Base-by-base conservation (phyloP, 768 basidiomycete species). In the Lentinus brumalis region DNA sequence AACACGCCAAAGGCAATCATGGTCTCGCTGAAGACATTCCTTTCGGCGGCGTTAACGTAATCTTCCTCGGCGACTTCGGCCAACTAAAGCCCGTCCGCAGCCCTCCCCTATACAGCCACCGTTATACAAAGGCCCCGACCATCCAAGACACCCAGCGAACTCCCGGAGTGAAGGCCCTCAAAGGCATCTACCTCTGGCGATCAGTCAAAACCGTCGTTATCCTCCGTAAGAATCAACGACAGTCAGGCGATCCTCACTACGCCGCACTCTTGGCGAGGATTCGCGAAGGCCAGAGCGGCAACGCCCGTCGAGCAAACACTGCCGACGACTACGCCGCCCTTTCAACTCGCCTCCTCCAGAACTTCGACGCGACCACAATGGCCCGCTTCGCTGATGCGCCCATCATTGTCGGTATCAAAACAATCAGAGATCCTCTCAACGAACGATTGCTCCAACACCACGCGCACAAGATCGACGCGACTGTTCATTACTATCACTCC, bases 21-120 rank as follows among this genome's bases (percentile, higher is more conserved):
- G 10, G 5, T 1, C 2, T n/a, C 26, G 30, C 29, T 0, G 47
- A 40, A 6, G 42, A 61, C n/a, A 2, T 39, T 16, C 68, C 67
- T 0, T 75, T 73, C 50, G 75, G 76, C 0, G 72, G 73, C 0
- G 58, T 75, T 0, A 75, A 73, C 58, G 58, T 77, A 0, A 73
- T 76, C 2, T 71, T 73, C 53, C 57, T 64, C 0, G 74, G 74
- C 11, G 74, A 75, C 46, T 72, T 75, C 50, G 66, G 62, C 4
- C 74, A 75, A 45, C 50, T 68, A 41, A 57, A 58, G 15, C 74
- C 74, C 14, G 67, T 71, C 0, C 15, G 51, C 41, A 66, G 62
- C 12, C 41, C 52, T 0, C 31, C 68, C 0, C 53, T 75, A 12
- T 74, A 68, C 53, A 29, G 51, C 0, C 31, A 66, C 44, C 15